Percentiles rank a stretch among this genome's conserved stretches.
Evolutionary conservation across 768 basidiomycete species (phyloP).

Genomic region (Leccinum arenicola): DNA sequence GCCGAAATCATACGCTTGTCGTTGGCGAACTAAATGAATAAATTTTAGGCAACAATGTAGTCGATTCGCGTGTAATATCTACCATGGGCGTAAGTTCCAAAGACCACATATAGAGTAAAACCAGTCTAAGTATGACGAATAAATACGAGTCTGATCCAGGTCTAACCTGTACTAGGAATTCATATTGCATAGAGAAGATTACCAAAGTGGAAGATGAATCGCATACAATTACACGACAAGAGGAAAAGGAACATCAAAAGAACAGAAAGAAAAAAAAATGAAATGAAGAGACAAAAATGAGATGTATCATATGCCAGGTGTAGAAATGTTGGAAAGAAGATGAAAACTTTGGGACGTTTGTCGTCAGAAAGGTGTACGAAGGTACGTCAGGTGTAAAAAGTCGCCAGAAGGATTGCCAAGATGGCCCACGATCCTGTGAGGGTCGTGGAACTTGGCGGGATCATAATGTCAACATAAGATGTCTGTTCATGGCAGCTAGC

Average conservation of each 20-base stretch:
- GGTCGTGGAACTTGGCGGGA: neutral
- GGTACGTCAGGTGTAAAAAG: neutral
- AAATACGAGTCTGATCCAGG: conserved; percentile 9
- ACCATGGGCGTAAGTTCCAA: neutral
- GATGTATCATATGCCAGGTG: neutral
- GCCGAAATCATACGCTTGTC: too few species aligned
- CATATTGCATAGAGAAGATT: conserved; percentile 1
- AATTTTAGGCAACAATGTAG: neutral
- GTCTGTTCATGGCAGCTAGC: neutral
- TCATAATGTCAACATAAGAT: neutral
- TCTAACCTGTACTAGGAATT: conserved; percentile 6
- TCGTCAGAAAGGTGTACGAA: conserved; percentile 1
- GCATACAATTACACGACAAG: conserved; percentile 13
- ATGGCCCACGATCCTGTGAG: neutral
- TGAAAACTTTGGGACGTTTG: neutral
- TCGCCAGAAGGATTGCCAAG: neutral
- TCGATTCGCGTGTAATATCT: conserved; percentile 9
- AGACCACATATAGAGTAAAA: conserved; percentile 2
- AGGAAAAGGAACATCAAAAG: neutral
- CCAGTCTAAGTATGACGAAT: conserved; percentile 11
- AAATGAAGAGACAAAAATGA: neutral
- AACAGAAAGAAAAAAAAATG: neutral
- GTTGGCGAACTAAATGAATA: too few species aligned
- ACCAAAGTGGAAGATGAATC: neutral
- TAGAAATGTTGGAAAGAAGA: neutral